A percentile compares a stretch with the other conserved stretches of the same genome.
These are phyloP conservation scores for Coemansia biformis DNA, from an alignment of 192 early-diverging fungal species.

Conservation along the genomic window DNA sequence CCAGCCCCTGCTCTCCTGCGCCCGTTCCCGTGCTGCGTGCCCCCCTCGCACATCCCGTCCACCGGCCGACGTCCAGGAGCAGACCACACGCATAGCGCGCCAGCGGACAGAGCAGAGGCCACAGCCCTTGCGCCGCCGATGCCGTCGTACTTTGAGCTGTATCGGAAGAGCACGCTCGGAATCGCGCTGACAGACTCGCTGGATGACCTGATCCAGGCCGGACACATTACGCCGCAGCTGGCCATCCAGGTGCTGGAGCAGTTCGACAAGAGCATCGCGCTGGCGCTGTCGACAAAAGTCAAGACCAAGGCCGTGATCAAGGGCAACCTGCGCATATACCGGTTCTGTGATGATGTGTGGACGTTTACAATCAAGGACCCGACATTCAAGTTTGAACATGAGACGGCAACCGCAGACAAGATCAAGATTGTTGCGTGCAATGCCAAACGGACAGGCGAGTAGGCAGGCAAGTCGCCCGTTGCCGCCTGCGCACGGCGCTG, in stretches of 20 bases:
- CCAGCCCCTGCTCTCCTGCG: too few relatives aligned
- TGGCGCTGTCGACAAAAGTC: slow-evolving; percentile 77
- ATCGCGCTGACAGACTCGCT: slow-evolving; percentile 91
- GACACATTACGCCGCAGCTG: slow-evolving; percentile 85
- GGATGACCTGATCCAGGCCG: slow-evolving; percentile 88
- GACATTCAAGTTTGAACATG: slow-evolving; percentile 85
- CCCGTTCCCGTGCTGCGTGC: too few relatives aligned
- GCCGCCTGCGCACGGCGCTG: too few relatives aligned
- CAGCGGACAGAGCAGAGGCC: too few relatives aligned
- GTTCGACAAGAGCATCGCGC: slow-evolving; percentile 71
- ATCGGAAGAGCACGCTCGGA: slow-evolving; percentile 75
- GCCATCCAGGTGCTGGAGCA: slow-evolving; percentile 88
- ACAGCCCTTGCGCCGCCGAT: too few relatives aligned
- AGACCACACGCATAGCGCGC: too few relatives aligned
- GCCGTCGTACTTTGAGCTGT: slow-evolving; percentile 69
- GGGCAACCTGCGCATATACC: slow-evolving; percentile 75
- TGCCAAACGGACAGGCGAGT: slow-evolving; percentile 66
- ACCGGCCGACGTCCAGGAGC: too few relatives aligned
- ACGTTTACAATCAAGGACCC: slow-evolving; percentile 87
- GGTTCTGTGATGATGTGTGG: slow-evolving; percentile 98
- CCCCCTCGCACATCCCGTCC: too few relatives aligned
- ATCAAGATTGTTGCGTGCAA: slow-evolving; percentile 96
- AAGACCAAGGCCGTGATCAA: slow-evolving; percentile 77
- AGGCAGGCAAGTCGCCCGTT: background rate
- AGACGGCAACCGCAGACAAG: slow-evolving; percentile 74